Base-by-base conservation (phyloP, 202 grass and related monocot genomes). In the Saccharum hybrid region DNA sequence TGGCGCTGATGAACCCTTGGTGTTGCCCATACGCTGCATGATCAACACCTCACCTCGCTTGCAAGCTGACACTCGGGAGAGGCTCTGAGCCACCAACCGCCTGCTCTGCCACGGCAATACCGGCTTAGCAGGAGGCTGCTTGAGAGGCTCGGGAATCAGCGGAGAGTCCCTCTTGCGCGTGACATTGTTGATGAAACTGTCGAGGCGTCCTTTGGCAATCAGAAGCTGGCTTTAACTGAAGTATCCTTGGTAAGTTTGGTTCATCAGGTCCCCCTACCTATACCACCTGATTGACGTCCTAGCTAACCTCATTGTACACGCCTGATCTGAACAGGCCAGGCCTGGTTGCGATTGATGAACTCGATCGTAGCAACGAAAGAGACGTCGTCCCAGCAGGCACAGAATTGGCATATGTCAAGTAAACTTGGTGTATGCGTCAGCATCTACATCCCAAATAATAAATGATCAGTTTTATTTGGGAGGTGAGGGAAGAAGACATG, bases 271-370 rank as follows among this genome's bases (percentile, higher is more conserved):
- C 28, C 28, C 28, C 19, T 48, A 66, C 67, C 80, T 73, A 26
- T 45, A 72, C 48, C 66, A 10, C n/a, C 12, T 65, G 21, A 60
- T 10, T 62, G 75, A 90, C 81, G 52, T 87, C 71, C 68, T 36
- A 87, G 26, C 75, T 76, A 81, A 85, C 82, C 36, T 15, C 71
- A 39, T 71, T 70, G 69, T 41, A 54, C 64, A 5, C 34, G 52
- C 43, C 36, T 41, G 5, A 52, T 52, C 49, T 18, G 46, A 52
- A 73, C 19, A 59, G 7, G 3, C 74, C 31, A 45, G 36, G 66
- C 19, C 6, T 45, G 63, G 10, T 66, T 37, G 7, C 37, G 45
- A 59, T 72, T 57, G 36, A 15, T 72, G 26, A 51, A 67, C 52
- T 15, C 16, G 63, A 28, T 7, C 21, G 26, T 15, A 49, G 62